Conservation (phyloP, 208 protist genomes). For the Porcisia hertigi region DNA sequence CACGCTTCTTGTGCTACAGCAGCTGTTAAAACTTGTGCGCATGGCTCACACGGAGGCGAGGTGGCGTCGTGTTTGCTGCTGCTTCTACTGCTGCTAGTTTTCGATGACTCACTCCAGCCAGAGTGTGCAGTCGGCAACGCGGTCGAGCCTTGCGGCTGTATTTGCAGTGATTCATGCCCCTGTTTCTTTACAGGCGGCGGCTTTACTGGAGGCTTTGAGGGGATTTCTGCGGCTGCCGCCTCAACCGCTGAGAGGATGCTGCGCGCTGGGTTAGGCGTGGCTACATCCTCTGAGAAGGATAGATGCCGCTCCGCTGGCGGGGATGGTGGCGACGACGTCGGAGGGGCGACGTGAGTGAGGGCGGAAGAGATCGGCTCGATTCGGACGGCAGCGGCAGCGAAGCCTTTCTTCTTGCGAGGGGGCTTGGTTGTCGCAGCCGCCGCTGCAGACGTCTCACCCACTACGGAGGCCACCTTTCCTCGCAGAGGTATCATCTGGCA, state of each 20-base stretch:
- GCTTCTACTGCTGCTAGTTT: not conserved
- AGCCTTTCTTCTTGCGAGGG: constrained; percentile 16
- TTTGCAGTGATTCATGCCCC: not conserved
- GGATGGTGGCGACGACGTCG: not conserved
- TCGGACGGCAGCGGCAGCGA: constrained; percentile 18
- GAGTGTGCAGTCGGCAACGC: not conserved
- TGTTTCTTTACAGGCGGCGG: not conserved
- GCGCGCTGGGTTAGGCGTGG: constrained; percentile 15
- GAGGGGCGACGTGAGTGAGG: not conserved
- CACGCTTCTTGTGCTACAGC: not conserved
- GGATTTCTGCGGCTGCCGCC: constrained; percentile 22
- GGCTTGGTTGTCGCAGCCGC: not conserved
- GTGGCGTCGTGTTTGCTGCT: not conserved
- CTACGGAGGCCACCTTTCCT: not conserved
- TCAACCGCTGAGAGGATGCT: constrained; percentile 26
- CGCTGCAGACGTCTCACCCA: not conserved
- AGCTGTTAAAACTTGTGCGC: not conserved
- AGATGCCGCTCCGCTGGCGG: not conserved
- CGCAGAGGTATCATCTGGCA: not conserved
- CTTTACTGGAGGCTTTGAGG: not conserved
- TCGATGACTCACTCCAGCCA: constrained; percentile 4
- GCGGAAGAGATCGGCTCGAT: constrained; percentile 18
- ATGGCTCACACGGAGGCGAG: not conserved
- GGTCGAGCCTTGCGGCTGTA: not conserved
- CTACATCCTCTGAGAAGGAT: not conserved